A percentile compares a stretch with the other conserved stretches of the same genome.
Evolutionary conservation across 345 rosid species (phyloP).

Genomic region (Arabis hirsuta): DNA sequence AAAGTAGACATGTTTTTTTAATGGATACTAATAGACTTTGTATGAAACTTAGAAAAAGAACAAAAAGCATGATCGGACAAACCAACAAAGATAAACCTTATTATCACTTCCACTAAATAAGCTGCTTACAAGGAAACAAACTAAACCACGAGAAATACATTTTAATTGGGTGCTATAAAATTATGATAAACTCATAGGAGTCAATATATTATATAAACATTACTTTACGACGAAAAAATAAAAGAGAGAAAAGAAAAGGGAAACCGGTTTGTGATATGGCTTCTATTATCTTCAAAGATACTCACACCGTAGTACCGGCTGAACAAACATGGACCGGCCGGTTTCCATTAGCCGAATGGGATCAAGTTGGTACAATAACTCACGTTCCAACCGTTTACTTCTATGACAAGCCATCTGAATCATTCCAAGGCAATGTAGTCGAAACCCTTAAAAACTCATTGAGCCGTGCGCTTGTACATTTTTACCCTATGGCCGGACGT

Average conservation of each 20-base stretch:
- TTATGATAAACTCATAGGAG: not conserved
- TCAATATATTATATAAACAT: slow-evolving; percentile 11
- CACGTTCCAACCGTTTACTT: slow-evolving; percentile 71
- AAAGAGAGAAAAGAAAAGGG: not conserved
- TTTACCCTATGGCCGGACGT: slow-evolving; percentile 71
- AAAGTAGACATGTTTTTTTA: not conserved
- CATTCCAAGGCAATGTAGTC: slow-evolving; percentile 40
- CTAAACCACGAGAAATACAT: slow-evolving; percentile 40
- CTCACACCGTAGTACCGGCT: slow-evolving; percentile 48
- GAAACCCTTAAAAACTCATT: slow-evolving; percentile 49
- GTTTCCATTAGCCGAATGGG: slow-evolving; percentile 55
- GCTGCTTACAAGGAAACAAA: slow-evolving; percentile 43
- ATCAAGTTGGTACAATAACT: slow-evolving; percentile 59
- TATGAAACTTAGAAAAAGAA: not conserved
- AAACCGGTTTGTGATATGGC: slow-evolving; percentile 24
- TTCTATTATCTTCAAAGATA: slow-evolving; percentile 1
- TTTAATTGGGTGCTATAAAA: slow-evolving; percentile 9
- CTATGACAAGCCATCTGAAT: slow-evolving; percentile 45
- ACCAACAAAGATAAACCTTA: slow-evolving; percentile 21
- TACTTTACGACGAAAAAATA: not conserved
- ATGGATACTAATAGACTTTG: not conserved
- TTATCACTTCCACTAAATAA: slow-evolving; percentile 30
- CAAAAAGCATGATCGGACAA: slow-evolving; percentile 36
- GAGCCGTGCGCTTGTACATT: slow-evolving; percentile 47
- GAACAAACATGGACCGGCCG: slow-evolving; percentile 51